Evolutionary conservation across 164 flowering plant species (phyloP).

Genomic region (Litsea cubeba): DNA sequence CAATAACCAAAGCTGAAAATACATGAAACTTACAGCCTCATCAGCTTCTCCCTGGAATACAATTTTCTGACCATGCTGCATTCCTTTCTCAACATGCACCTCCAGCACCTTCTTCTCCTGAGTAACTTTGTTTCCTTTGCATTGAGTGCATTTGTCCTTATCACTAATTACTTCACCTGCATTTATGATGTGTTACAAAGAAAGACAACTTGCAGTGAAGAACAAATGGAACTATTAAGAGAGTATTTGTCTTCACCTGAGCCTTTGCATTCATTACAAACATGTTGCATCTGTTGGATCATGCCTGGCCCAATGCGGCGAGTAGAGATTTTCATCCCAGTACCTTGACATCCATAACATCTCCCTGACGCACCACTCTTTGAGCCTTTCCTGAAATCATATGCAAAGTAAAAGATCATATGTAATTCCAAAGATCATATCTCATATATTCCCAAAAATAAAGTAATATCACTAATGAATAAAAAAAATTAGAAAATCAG

Average conservation of each 20-base stretch:
- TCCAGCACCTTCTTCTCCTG: conserved; percentile 70
- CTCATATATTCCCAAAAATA: no score
- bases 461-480: no score
- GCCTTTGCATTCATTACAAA: conserved; percentile 66
- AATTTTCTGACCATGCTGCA: conserved; percentile 65
- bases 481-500: no score
- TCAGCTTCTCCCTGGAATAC: conserved; percentile 57
- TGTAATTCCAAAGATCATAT: no score
- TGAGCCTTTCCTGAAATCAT: conserved; percentile 59
- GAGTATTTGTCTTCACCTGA: conserved; percentile 30
- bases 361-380: conserved; percentile 54
- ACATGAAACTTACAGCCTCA: conserved; percentile 41
- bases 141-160: conserved; percentile 52
- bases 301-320: conserved; percentile 61
- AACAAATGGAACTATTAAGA: neutral
- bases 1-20: no score
- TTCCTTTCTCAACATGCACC: conserved; percentile 70
- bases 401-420: neutral
- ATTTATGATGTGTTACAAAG: neutral
- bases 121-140: conserved; percentile 55
- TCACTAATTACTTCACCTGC: conserved; percentile 61
- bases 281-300: conserved; percentile 82
- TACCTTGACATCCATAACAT: conserved; percentile 69
- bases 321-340: conserved; percentile 60
- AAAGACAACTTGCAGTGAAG: neutral